Evolutionary conservation across 2,329 filamentous ascomycete genomes (phyloP), one percentile per base, ranked within the genome.

Genomic region (Emergomyces orientalis): DNA sequence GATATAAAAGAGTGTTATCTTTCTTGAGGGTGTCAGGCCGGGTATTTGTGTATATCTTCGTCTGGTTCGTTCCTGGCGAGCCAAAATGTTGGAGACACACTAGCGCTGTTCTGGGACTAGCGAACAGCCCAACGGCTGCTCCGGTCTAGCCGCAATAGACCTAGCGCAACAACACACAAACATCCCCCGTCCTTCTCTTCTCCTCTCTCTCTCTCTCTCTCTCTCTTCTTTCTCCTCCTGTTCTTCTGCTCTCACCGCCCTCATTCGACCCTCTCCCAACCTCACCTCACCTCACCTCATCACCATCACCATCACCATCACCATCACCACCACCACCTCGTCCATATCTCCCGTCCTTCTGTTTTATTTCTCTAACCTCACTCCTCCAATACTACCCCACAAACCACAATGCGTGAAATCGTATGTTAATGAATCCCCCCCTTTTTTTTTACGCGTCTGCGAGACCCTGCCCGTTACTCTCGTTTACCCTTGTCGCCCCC

Each of bases 401-500:
- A 51, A 63, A 61, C 74, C 84, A 87, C 80, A 69, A 88, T 88
- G 86, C 86, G 86, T 85, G 86, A 88, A 81, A 88, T 88, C 75
- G 86, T 88, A 81, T 79, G 86, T 85, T 60, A 22, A 9, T 58
- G 11, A 34, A 41, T 56, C 59, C 65, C 65, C 62, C 62, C 56
- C 64, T 66, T 63, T 59, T 63, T 63, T 60, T 60, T 66, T 69
- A 77, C 75, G 74, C 76, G 75, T 77, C 70, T 8, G 49, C 19
- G 41, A 30, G 32, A 7, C 32, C 3, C 7, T 32, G 32, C 7
- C 37, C 17, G 17, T 55, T 27, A 32, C 9, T 30, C 9, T 34
- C 19, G n/a, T 45, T 45, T 14, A 11, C 19, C 27, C 22, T 19
- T 54, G 32, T 30, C 45, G 22, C n/a, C 47, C 22, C 51, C 41